Conservation (phyloP, 2,329 filamentous ascomycete species). For the Fusarium haematococcum region DNA sequence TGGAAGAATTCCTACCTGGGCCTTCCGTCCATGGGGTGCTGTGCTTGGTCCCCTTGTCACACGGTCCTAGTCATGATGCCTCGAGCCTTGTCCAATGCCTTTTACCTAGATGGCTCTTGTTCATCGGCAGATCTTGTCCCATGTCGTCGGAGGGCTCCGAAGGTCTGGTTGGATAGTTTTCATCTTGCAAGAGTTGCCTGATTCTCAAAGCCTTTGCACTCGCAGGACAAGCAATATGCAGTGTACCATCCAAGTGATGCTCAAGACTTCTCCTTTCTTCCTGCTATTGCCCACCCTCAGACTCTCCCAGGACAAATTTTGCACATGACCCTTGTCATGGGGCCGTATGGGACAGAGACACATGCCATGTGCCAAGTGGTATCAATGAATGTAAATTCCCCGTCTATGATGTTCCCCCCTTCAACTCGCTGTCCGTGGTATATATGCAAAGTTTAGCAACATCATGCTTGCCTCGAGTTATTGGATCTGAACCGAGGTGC, state of each 20-base stretch:
- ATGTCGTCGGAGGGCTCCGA: constrained; percentile 6
- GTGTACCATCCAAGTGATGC: neutral
- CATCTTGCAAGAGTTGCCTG: constrained; percentile 5
- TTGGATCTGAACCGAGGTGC: constrained; percentile 6
- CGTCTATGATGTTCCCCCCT: neutral
- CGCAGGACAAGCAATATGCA: constrained; percentile 1
- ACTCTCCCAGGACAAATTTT: neutral
- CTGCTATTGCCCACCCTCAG: neutral
- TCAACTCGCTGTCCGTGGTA: neutral
- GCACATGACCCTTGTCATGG: neutral
- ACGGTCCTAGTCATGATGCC: constrained; percentile 18
- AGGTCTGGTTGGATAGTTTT: constrained; percentile 6
- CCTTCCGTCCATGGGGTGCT: neutral
- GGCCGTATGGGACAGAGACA: neutral
- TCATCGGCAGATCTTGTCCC: constrained; percentile 10
- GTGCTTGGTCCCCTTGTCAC: constrained; percentile 33
- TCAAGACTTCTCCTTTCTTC: neutral
- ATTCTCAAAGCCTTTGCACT: constrained; percentile 12
- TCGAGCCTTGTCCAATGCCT: constrained; percentile 3
- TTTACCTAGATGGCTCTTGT: neutral
- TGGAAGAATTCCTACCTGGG: neutral
- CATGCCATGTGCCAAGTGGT: constrained; percentile 5
- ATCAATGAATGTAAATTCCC: neutral
- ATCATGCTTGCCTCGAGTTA: neutral
- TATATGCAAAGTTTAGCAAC: constrained; percentile 3